A percentile compares a stretch with the other conserved stretches of the same genome.
Evolutionary conservation across 208 protist genomes (phyloP).

Genomic region (Trypanosoma conorhini): DNA sequence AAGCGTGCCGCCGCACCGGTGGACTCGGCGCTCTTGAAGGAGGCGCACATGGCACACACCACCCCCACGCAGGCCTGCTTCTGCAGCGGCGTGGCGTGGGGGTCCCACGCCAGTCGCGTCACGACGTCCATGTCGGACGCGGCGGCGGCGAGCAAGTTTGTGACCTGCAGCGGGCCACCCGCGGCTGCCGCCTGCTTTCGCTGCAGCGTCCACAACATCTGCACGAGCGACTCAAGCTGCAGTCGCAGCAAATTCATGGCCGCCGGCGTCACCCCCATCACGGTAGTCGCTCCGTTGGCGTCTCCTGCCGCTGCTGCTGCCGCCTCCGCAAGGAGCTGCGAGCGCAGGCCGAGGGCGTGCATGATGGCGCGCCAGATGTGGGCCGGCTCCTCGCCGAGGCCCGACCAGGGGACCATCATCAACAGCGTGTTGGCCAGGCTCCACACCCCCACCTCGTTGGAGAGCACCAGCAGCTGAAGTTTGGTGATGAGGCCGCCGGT

Average conservation of each 20-base stretch:
- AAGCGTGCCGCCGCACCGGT: conserved; percentile 47
- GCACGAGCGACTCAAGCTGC: conserved; percentile 64
- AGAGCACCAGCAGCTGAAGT: conserved; percentile 63
- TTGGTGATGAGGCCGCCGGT: conserved; percentile 47
- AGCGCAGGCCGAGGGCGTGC: conserved; percentile 35
- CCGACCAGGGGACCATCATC: conserved; percentile 62
- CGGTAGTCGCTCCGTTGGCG: conserved; percentile 2
- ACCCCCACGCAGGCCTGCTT: conserved; percentile 55
- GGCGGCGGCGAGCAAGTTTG: conserved; percentile 45
- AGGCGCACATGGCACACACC: conserved; percentile 46
- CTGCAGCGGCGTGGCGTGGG: conserved; percentile 38
- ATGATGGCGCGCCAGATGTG: conserved; percentile 66
- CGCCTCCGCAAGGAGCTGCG: conserved; percentile 38
- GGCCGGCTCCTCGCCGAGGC: conserved; percentile 45
- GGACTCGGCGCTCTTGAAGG: conserved; percentile 39
- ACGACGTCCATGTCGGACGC: conserved; percentile 62
- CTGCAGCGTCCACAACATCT: conserved; percentile 79
- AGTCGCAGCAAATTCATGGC: conserved; percentile 61
- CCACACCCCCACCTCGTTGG: conserved; percentile 73
- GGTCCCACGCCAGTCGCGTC: conserved; percentile 61
- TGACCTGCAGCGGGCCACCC: conserved; percentile 17
- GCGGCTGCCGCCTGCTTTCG: conserved; percentile 49
- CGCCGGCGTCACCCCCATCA: conserved; percentile 37
- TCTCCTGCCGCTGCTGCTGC: conserved; percentile 6
- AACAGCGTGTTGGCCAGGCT: conserved; percentile 62